phyloP scores from a whole-genome alignment of 352 stramenopile species.

The Albugo candida region DNA sequence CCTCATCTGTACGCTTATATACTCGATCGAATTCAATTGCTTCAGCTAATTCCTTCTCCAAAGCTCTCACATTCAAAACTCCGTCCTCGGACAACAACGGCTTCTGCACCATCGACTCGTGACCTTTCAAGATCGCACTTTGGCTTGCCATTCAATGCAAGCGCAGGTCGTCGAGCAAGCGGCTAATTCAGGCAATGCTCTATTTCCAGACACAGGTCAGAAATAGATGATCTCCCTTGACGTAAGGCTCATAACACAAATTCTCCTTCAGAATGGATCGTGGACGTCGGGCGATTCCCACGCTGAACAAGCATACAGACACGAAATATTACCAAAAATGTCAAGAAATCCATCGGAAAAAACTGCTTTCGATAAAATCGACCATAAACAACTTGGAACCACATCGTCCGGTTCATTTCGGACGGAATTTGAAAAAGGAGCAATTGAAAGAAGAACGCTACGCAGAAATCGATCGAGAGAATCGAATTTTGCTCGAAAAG shows the following conservation, averaged over 20 bases:
- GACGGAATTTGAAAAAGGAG: slow-evolving; percentile 94
- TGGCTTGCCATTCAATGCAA: neutral
- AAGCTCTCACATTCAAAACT: slow-evolving; percentile 41
- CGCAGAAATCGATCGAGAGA: slow-evolving; percentile 91
- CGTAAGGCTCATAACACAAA: neutral
- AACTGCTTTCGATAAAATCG: slow-evolving; percentile 80
- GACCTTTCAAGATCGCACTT: neutral
- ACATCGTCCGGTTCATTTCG: slow-evolving; percentile 80
- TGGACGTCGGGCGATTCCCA: slow-evolving; percentile 67
- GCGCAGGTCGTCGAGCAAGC: neutral
- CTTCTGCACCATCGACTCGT: slow-evolving; percentile 4
- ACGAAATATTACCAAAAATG: slow-evolving; percentile 75
- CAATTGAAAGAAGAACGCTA: slow-evolving; percentile 92
- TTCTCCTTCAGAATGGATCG: slow-evolving; percentile 31
- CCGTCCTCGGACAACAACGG: slow-evolving; percentile 66
- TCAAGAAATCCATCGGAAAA: slow-evolving; percentile 63
- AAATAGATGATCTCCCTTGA: neutral
- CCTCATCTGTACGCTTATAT: slow-evolving; percentile 69
- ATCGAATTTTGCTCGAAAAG: slow-evolving; percentile 92
- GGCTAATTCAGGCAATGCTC: neutral
- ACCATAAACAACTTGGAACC: slow-evolving; percentile 88
- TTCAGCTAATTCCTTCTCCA: slow-evolving; percentile 49
- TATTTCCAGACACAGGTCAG: neutral
- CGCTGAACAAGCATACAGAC: slow-evolving; percentile 76
- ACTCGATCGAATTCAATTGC: slow-evolving; percentile 62